phyloP scores from a whole-genome alignment of 805 yeast species.

The Trichomonascus vanleenenianus region DNA sequence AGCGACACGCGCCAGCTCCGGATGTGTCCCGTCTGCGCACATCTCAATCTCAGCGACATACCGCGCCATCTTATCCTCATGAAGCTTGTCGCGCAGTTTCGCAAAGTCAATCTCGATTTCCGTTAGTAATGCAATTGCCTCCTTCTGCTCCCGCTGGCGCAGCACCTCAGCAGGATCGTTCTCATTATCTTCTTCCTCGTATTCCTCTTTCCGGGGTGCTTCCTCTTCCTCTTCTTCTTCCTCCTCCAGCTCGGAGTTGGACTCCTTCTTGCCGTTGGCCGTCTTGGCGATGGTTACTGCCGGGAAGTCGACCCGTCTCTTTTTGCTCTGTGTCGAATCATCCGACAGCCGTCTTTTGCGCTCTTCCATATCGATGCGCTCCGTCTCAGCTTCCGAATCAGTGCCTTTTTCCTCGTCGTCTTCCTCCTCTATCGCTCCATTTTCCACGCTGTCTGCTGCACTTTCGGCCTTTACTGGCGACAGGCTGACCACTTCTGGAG shows the following conservation, averaged over 20 bases:
- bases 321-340: too few species aligned
- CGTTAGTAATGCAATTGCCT: constrained; percentile 66
- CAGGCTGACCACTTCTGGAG: too few species aligned
- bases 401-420: constrained; percentile 5
- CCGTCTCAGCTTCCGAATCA: constrained; percentile 1
- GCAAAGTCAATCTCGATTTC: constrained; percentile 85
- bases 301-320: too few species aligned
- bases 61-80: constrained; percentile 71
- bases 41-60: constrained; percentile 77
- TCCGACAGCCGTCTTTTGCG: too few species aligned
- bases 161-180: constrained; percentile 13
- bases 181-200: constrained; percentile 14
- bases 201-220: constrained; percentile 8
- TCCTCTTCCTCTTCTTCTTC: constrained; percentile 14
- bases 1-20: constrained; percentile 70
- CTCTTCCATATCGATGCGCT: constrained; percentile 1
- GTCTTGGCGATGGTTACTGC: too few species aligned
- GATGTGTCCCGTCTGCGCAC: constrained; percentile 86
- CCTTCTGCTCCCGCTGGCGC: constrained; percentile 40
- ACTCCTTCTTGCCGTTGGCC: too few species aligned
- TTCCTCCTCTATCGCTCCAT: constrained; percentile 8
- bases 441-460: constrained; percentile 10
- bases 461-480: too few species aligned
- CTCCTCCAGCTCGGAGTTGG: too few species aligned
- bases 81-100: constrained; percentile 69